Evolutionary conservation across 192 early-diverging fungal genomes (phyloP), one percentile per base, ranked within the genome.

Genomic region (Dissophora globulifera): DNA sequence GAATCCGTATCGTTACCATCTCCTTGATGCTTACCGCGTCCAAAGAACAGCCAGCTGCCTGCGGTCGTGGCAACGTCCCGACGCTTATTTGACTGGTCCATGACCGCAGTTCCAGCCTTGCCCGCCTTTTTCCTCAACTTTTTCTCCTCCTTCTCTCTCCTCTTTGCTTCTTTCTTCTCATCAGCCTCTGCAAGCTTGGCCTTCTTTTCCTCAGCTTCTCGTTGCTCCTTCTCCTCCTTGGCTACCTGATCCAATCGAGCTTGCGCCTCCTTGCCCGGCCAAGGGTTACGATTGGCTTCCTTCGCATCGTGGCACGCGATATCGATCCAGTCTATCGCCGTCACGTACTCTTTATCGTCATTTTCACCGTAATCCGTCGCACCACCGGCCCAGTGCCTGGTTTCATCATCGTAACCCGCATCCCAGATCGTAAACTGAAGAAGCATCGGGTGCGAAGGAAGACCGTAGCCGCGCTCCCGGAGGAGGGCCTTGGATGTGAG

Each of bases 381-480:
- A 3, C 62, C 62, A 3, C 71, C 71, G n/a, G 62, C 62, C 71
- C 71, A 75, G 30, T 22, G 57, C 8, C 15, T 23, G 0, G 71
- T 75, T 13, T 54, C 71, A 0, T 50, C n/a, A 19, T 41, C 33
- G 33, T 75, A 58, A 4, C 71, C 71, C 15, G 50, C 71, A 27
- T 75, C 71, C 71, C 71, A 75, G 29, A 75, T 75, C 4, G 50
- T 66, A 16, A 75, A 20, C 31, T 75, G 71, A 4, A 75, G 19
- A 41, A 50, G 62, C 50, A 54, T 66, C 1, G 71, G 71, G 12
- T 64, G 50, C 5, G 62, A 46, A 0, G 71, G 71, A 1, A 75
- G 20, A 6, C 58, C 50, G 11, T 45, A 49, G 1, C 52, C 53
- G 1, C 17, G 23, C 25, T 66, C 12, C 7, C 40, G 27, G 10